phyloP scores from a whole-genome alignment of 345 rosid species.

The Melaleuca quinquenervia region DNA sequence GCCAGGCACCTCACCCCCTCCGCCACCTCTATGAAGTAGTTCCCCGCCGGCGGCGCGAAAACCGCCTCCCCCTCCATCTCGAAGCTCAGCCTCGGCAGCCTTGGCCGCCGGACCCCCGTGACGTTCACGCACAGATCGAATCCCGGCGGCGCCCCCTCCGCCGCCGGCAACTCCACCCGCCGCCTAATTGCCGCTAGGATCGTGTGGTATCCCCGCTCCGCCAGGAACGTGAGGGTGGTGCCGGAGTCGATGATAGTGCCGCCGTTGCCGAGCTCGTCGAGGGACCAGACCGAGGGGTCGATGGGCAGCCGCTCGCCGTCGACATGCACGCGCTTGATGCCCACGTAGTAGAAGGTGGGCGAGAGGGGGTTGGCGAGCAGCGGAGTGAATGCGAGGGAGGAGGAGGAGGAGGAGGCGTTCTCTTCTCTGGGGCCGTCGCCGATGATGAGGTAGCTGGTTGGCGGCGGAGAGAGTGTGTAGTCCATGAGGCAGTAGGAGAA shows the following conservation, averaged over 20 bases:
- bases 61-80: conserved; percentile 34
- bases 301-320: conserved; percentile 37
- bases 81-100: conserved; percentile 48
- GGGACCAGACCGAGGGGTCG: conserved; percentile 61
- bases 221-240: conserved; percentile 51
- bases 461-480: conserved; percentile 74
- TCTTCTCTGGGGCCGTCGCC: conserved; percentile 11
- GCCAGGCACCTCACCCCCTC: conserved; percentile 56
- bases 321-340: conserved; percentile 31
- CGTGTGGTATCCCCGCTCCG: conserved; percentile 39
- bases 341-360: conserved; percentile 72
- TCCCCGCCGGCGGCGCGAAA: conserved; percentile 65
- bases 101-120: conserved; percentile 27
- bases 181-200: conserved; percentile 33
- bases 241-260: conserved; percentile 87
- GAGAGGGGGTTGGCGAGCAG: conserved; percentile 41
- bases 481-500: conserved; percentile 87
- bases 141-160: conserved; percentile 31
- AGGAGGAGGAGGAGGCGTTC: background rate
- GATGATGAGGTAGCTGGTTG: conserved; percentile 65
- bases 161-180: conserved; percentile 32
- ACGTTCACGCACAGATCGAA: conserved; percentile 73
- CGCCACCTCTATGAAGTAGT: conserved; percentile 60
- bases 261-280: conserved; percentile 63
- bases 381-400: conserved; percentile 42